Conservation (phyloP, 1,284 basidiomycete genomes). For the Ceratobasidium sp. region DNA sequence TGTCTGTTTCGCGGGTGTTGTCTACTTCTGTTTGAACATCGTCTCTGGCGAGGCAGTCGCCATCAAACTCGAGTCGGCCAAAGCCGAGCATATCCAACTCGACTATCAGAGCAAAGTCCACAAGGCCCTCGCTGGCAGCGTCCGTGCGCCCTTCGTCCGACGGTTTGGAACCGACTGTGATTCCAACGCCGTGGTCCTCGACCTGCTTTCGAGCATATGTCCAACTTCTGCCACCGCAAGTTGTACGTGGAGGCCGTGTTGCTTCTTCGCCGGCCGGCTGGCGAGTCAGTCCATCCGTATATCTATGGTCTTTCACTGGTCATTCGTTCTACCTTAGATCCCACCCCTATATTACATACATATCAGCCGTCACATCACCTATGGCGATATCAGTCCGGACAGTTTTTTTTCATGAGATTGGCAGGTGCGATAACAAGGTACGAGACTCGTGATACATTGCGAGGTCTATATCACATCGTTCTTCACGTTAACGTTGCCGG, state of each 20-base stretch:
- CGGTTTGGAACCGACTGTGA: conserved; percentile 99
- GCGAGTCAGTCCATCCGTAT: conserved; percentile 64
- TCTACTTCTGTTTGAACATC: conserved; percentile 99
- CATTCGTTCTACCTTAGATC: conserved; percentile 70
- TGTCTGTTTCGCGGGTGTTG: conserved; percentile 56
- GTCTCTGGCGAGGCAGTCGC: conserved; percentile 99
- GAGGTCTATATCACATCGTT: background rate
- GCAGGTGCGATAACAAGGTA: conserved; percentile 95
- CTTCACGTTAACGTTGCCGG: conserved; percentile 93
- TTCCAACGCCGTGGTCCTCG: conserved; percentile 99
- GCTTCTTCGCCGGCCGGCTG: conserved; percentile 91
- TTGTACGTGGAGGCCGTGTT: conserved; percentile 98
- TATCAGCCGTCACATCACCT: conserved; percentile 99
- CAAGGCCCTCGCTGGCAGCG: conserved; percentile 97
- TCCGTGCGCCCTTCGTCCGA: conserved; percentile 97
- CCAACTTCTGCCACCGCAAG: conserved; percentile 99
- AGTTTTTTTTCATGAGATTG: conserved; percentile 99
- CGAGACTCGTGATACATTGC: background rate
- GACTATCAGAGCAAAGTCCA: conserved; percentile 98
- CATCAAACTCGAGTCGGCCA: conserved; percentile 99
- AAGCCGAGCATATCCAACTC: conserved; percentile 99
- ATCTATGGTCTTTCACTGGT: background rate
- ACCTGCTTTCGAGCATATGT: conserved; percentile 99
- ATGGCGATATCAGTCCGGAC: conserved; percentile 99
- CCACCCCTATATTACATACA: conserved; percentile 92